Base-by-base conservation (phyloP, 129 eudicot species). In the Ambrosia trifida region DNA sequence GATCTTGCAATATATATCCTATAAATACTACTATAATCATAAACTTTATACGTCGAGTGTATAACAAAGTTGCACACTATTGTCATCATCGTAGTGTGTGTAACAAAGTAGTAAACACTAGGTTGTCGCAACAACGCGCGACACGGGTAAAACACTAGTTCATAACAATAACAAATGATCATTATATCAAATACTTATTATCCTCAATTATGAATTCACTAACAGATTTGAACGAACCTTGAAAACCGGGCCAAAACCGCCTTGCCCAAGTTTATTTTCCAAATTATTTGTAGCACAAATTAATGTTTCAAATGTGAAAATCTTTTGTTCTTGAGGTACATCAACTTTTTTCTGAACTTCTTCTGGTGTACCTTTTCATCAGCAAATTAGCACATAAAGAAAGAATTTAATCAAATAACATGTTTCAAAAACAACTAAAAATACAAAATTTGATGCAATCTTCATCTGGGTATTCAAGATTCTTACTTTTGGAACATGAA, bases 211-310 rank as follows among this genome's bases (percentile, higher is more conserved):
- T 18, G 56, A 61, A 20, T 19, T 17, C 62, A 32, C 11, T 1
- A 28, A 38, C 35, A 63, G 11, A 4, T 16, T 11, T 30, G n/a
- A 66, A 54, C 64, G 11, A 51, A 90, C 97, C 97, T 90, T 84
- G 78, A 60, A 90, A 76, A 90, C 97, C 45, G 97, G 95, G 33
- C 97, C 95, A 83, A 90, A 87, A 41, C 96, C 95, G 1, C 96
- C 96, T 90, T 90, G 82, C 17, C 96, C 97, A 49, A 90, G 97
- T 82, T 90, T 90, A 49, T 72, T 73, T 53, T 76, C 73, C 72
- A 90, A 87, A 77, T 87, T 78, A 50, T 75, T 83, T 65, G 97
- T 87, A 2, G 97, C 97, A 35, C 74, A 66, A 77, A 79, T 84
- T 61, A 90, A 73, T 69, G 82, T 60, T 67, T 87, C 76, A 69